Conservation (phyloP, 1,284 basidiomycete genomes). For the Apiotrichum brassicae region DNA sequence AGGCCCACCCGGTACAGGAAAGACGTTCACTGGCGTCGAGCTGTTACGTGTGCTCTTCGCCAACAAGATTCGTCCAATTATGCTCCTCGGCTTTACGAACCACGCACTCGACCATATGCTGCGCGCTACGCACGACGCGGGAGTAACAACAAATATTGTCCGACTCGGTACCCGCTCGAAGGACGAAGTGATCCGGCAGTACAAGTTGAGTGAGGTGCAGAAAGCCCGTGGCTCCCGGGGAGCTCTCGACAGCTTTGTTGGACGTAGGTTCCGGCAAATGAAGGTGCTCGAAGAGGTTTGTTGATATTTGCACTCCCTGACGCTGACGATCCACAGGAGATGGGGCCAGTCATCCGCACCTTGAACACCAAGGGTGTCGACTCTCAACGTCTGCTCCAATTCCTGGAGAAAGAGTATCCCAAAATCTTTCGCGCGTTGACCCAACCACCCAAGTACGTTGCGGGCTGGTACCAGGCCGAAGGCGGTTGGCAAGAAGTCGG, state of each 20-base stretch:
- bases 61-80: slow-evolving; percentile 54
- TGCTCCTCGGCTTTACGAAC: slow-evolving; percentile 67
- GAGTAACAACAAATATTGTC: slow-evolving; percentile 58
- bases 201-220: slow-evolving; percentile 30
- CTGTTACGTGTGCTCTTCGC: slow-evolving; percentile 58
- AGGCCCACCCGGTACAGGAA: slow-evolving; percentile 70
- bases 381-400: too few species aligned
- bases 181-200: slow-evolving; percentile 56
- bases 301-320: not conserved
- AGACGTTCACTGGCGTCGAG: slow-evolving; percentile 64
- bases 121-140: slow-evolving; percentile 55
- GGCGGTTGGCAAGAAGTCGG: too few species aligned
- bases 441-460: too few species aligned
- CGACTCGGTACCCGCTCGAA: slow-evolving; percentile 58
- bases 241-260: too few species aligned
- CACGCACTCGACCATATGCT: slow-evolving; percentile 68
- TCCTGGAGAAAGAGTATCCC: too few species aligned
- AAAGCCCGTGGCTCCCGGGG: too few species aligned
- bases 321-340: too few species aligned
- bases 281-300: not conserved
- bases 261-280: too few species aligned
- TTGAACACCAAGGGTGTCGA: too few species aligned
- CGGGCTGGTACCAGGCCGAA: too few species aligned
- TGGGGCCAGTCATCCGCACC: too few species aligned
- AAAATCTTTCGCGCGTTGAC: too few species aligned